Evolutionary conservation across 106 monocot genomes (phyloP).

Genomic region (Alisma plantagoaquatica): DNA sequence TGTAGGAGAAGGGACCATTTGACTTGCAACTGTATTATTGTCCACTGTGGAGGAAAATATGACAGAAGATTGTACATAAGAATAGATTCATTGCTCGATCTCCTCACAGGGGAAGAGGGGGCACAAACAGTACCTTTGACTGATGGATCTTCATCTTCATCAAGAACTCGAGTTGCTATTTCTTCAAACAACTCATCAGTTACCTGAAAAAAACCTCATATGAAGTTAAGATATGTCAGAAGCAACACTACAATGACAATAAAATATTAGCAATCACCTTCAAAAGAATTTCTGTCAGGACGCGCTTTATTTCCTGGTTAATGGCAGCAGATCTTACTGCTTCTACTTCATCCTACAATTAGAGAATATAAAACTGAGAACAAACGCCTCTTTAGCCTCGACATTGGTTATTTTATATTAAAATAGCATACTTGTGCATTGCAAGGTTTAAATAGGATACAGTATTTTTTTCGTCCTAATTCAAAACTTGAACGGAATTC

Average conservation of each 20-base stretch:
- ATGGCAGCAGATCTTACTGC: conserved; percentile 8
- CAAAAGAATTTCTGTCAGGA: conserved; percentile 15
- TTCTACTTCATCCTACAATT: conserved; percentile 12
- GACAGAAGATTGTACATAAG: no score
- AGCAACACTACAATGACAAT: not conserved
- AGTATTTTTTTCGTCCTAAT: no score
- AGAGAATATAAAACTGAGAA: not conserved
- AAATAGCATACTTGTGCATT: no score
- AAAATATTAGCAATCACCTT: conserved; percentile 10
- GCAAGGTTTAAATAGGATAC: no score
- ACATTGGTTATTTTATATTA: no score
- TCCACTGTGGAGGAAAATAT: not conserved
- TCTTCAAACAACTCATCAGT: conserved; percentile 20
- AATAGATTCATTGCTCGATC: not conserved
- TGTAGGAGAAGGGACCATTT: conserved; percentile 3
- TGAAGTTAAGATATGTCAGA: no score
- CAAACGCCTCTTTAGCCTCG: no score
- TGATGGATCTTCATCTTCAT: conserved; percentile 12
- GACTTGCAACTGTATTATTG: not conserved
- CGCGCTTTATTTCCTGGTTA: conserved; percentile 18
- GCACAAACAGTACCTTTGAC: not conserved
- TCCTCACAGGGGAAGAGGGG: no score
- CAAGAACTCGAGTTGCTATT: conserved; percentile 14
- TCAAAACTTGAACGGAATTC: no score
- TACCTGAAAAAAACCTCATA: conserved; percentile 4